phyloP scores from a whole-genome alignment of 352 stramenopile genomes.

The Elongisporangium undulatum region DNA sequence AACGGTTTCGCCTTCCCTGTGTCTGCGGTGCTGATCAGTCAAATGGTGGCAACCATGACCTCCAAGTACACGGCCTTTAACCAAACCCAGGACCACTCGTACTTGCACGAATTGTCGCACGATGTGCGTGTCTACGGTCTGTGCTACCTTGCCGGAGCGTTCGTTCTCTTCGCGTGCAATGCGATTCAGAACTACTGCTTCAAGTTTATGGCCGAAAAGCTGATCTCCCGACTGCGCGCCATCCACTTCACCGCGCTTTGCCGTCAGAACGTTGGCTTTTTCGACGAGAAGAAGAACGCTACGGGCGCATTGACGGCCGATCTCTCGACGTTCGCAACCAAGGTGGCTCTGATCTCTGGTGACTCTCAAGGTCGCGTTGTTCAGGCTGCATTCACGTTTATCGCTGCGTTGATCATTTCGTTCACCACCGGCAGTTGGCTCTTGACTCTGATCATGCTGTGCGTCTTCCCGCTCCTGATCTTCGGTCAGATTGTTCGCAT shows the following conservation, averaged over 20 bases:
- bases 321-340: slow-evolving; percentile 43
- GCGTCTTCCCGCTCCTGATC: slow-evolving; percentile 53
- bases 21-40: slow-evolving; percentile 24
- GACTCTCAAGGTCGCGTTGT: slow-evolving; percentile 40
- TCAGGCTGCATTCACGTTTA: slow-evolving; percentile 36
- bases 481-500: slow-evolving; percentile 31
- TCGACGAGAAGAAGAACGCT: slow-evolving; percentile 52
- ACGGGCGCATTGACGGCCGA: slow-evolving; percentile 46
- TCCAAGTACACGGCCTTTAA: slow-evolving; percentile 24
- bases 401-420: slow-evolving; percentile 23
- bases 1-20: slow-evolving; percentile 27
- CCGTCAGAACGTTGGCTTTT: slow-evolving; percentile 58
- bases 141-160: slow-evolving; percentile 24
- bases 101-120: slow-evolving; percentile 17
- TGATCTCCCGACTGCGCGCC: slow-evolving; percentile 35
- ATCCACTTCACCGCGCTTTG: slow-evolving; percentile 45
- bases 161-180: slow-evolving; percentile 22
- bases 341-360: slow-evolving; percentile 30
- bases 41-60: slow-evolving; percentile 28
- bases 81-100: slow-evolving; percentile 10
- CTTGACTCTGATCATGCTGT: slow-evolving; percentile 52
- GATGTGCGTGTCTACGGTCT: slow-evolving; percentile 23
- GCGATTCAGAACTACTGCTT: slow-evolving; percentile 36
- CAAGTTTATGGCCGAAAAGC: slow-evolving; percentile 45
- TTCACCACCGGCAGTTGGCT: slow-evolving; percentile 53